Conservation (phyloP, 2,329 filamentous ascomycete genomes). For the Lizonia empirigonia region DNA sequence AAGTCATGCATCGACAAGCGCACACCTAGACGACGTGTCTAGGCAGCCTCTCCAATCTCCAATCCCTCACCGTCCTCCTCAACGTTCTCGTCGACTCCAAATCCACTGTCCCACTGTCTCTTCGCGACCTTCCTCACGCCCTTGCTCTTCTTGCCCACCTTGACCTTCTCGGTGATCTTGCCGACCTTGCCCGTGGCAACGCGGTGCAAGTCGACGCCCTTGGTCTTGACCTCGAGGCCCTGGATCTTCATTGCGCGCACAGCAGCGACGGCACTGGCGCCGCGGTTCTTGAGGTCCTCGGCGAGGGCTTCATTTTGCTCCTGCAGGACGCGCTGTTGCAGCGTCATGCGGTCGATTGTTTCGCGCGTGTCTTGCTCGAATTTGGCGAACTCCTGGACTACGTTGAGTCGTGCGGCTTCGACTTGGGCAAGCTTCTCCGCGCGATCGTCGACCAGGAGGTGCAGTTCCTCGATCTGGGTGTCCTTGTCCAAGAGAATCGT, state of each 20-base stretch:
- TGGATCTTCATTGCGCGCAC: constrained; percentile 43
- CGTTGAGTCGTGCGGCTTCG: constrained; percentile 36
- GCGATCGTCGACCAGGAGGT: constrained; percentile 41
- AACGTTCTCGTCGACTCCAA: constrained; percentile 36
- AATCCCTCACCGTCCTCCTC: constrained; percentile 13
- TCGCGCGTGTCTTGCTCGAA: constrained; percentile 36
- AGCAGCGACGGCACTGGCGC: constrained; percentile 35
- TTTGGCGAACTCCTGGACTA: constrained; percentile 40
- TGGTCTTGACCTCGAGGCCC: constrained; percentile 39
- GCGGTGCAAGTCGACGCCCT: constrained; percentile 32
- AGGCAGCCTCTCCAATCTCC: constrained; percentile 13
- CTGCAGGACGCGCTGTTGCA: constrained; percentile 35
- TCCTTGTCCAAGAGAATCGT: constrained; percentile 34
- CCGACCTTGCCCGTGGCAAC: constrained; percentile 38
- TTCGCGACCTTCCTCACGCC: constrained; percentile 31
- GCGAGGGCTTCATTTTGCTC: constrained; percentile 40
- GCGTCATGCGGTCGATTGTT: constrained; percentile 40
- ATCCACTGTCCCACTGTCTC: constrained; percentile 43
- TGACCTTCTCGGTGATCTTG: constrained; percentile 42
- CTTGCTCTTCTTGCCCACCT: constrained; percentile 40
- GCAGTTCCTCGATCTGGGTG: constrained; percentile 43
- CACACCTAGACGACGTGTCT: constrained; percentile 1
- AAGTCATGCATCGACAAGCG: not conserved
- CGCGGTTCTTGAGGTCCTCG: constrained; percentile 35
- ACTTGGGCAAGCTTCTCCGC: constrained; percentile 41